phyloP scores from a whole-genome alignment of 176 grass and related monocot species.

The Ananas comosus region DNA sequence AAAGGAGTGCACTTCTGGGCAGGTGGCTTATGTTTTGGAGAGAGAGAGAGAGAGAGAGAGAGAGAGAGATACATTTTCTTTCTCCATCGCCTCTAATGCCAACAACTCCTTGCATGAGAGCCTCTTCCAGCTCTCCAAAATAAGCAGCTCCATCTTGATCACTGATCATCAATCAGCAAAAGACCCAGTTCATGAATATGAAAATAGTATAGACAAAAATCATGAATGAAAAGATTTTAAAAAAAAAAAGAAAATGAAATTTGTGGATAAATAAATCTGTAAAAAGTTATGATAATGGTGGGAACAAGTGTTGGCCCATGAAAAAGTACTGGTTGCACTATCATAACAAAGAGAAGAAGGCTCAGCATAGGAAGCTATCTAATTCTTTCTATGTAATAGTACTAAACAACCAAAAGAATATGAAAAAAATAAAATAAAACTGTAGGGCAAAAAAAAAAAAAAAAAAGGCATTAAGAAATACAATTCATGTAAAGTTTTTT shows the following conservation, averaged over 20 bases:
- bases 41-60: constrained; percentile 4
- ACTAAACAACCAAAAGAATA: neutral
- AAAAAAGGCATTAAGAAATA: neutral
- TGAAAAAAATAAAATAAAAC: too few relatives aligned
- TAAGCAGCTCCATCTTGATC: constrained; percentile 62
- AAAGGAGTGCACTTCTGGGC: constrained; percentile 8
- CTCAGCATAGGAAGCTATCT: neutral
- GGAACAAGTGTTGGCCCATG: neutral
- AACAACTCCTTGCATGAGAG: constrained; percentile 64
- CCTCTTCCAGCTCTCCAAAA: constrained; percentile 73
- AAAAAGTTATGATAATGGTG: constrained; percentile 7
- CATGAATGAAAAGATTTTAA: neutral
- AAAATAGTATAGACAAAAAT: neutral
- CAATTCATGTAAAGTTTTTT: neutral
- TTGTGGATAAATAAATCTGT: constrained; percentile 2
- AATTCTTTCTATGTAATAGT: neutral
- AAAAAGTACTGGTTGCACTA: neutral
- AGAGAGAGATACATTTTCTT: constrained; percentile 27
- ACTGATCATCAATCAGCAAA: constrained; percentile 18
- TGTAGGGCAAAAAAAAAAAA: neutral
- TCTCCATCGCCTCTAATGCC: constrained; percentile 41
- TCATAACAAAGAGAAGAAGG: neutral
- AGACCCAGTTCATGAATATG: neutral
- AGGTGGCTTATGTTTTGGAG: constrained; percentile 22
- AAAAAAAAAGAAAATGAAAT: neutral